Evolutionary conservation across 495 filamentous ascomycete species (phyloP).

Genomic region (Podospora anserina): DNA sequence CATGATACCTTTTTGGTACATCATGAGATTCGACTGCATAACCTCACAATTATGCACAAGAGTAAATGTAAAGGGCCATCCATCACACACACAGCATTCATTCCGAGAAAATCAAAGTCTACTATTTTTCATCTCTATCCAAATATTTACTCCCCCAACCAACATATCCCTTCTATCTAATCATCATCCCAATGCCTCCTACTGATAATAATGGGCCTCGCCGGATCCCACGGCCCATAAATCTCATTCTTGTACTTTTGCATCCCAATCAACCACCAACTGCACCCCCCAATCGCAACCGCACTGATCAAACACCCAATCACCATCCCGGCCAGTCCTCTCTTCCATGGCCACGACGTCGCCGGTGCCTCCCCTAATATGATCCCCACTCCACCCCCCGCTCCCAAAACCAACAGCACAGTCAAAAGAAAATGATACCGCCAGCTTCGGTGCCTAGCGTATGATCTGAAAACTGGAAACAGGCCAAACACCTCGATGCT

Average conservation of each 20-base stretch:
- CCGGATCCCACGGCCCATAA: constrained; percentile 95
- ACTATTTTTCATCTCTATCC: background rate
- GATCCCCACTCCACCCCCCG: constrained; percentile 74
- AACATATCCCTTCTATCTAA: constrained; percentile 14
- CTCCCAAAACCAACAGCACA: constrained; percentile 70
- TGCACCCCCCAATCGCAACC: constrained; percentile 85
- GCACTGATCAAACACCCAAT: constrained; percentile 63
- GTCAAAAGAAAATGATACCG: constrained; percentile 77
- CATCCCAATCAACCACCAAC: constrained; percentile 95
- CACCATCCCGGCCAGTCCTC: constrained; percentile 68
- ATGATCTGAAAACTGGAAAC: constrained; percentile 89
- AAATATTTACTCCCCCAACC: background rate
- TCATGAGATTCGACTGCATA: too few relatives aligned
- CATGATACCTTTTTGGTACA: too few relatives aligned
- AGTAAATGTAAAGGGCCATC: too few relatives aligned
- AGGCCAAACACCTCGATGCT: constrained; percentile 95
- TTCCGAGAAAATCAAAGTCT: too few relatives aligned
- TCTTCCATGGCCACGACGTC: constrained; percentile 64
- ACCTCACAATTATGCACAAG: too few relatives aligned
- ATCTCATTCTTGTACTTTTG: constrained; percentile 99
- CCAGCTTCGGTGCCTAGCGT: constrained; percentile 80
- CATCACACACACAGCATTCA: too few relatives aligned
- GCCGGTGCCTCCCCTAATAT: constrained; percentile 45
- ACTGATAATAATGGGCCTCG: constrained; percentile 71
- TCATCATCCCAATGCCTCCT: constrained; percentile 50